phyloP scores from a whole-genome alignment of 371 early-diverging fungal genomes.

The Lichtheimia corymbifera region DNA sequence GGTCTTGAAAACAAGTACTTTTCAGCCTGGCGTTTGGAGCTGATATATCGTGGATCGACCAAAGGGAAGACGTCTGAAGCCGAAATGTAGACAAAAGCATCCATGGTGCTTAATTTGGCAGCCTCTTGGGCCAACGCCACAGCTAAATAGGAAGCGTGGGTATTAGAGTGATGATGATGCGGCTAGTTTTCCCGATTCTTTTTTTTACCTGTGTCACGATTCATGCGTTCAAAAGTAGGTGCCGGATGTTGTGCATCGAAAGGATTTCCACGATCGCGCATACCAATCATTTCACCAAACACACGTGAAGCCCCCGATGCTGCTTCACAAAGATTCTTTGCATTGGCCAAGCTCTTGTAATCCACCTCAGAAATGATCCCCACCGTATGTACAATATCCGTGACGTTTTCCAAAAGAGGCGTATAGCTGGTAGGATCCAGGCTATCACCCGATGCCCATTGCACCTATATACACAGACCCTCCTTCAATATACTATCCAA shows the following conservation, averaged over 20 bases:
- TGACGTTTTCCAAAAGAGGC: slow-evolving; percentile 55
- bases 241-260: slow-evolving; percentile 26
- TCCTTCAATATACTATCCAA: background rate
- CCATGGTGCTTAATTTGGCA: slow-evolving; percentile 45
- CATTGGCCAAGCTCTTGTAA: slow-evolving; percentile 66
- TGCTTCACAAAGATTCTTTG: slow-evolving; percentile 44
- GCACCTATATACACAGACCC: slow-evolving; percentile 36
- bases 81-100: slow-evolving; percentile 71
- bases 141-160: slow-evolving; percentile 27
- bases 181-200: background rate
- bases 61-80: slow-evolving; percentile 69
- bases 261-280: slow-evolving; percentile 49
- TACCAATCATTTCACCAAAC: slow-evolving; percentile 26
- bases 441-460: slow-evolving; percentile 71
- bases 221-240: slow-evolving; percentile 63
- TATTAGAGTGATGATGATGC: background rate
- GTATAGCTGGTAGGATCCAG: slow-evolving; percentile 60
- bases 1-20: slow-evolving; percentile 48
- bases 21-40: slow-evolving; percentile 79
- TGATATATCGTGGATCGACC: slow-evolving; percentile 71
- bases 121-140: slow-evolving; percentile 54
- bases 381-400: slow-evolving; percentile 72
- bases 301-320: slow-evolving; percentile 24
- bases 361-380: slow-evolving; percentile 71
- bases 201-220: slow-evolving; percentile 70